These are phyloP conservation scores for Candida verbasci DNA, from an alignment of 805 yeast species.

Conservation along the genomic window DNA sequence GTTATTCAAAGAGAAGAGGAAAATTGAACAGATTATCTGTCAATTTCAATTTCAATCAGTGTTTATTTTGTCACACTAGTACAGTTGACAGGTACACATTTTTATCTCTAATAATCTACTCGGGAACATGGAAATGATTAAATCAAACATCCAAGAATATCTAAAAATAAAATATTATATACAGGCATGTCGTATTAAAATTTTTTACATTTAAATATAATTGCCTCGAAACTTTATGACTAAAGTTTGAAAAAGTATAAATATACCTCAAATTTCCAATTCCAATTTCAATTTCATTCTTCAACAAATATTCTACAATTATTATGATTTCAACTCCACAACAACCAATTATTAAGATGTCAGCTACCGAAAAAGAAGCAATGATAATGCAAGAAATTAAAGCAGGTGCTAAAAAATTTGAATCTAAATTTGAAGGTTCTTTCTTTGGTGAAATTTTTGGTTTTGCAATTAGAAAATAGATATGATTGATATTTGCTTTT, in stretches of 20 bases:
- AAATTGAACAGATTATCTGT: too few species aligned
- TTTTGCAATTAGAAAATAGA: slow-evolving; percentile 18
- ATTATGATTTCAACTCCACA: slow-evolving; percentile 9
- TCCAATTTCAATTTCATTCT: neutral
- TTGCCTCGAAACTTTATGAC: neutral
- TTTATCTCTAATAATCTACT: neutral
- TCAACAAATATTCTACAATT: neutral
- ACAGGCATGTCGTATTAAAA: too few species aligned
- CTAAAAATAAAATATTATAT: too few species aligned
- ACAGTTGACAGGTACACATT: too few species aligned
- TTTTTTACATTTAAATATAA: neutral
- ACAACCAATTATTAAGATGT: slow-evolving; percentile 15
- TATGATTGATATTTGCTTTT: neutral
- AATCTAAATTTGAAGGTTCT: slow-evolving; percentile 37
- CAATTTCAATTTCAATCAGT: too few species aligned
- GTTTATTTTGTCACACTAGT: too few species aligned
- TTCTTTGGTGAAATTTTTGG: slow-evolving; percentile 41
- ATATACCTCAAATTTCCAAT: neutral
- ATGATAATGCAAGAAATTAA: slow-evolving; percentile 42
- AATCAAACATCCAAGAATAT: neutral
- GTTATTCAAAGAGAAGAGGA: too few species aligned
- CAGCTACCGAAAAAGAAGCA: slow-evolving; percentile 44
- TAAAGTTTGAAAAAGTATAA: neutral
- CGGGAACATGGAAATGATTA: neutral
- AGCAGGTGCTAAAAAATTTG: slow-evolving; percentile 28